phyloP scores from a whole-genome alignment of 805 yeast genomes.

The Hanseniaspora valbyensis region DNA sequence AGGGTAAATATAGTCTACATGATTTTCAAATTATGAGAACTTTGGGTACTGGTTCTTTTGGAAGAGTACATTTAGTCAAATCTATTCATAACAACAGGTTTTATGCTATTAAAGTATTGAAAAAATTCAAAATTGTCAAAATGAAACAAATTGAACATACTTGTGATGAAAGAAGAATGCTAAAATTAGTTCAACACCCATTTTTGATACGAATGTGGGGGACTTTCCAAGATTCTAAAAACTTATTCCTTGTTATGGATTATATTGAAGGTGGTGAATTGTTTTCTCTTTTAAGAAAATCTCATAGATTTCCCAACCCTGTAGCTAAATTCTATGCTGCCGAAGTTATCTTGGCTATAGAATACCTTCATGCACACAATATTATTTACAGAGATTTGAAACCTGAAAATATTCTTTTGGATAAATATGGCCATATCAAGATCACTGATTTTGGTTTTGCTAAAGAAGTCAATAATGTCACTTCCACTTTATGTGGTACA shows the following conservation, averaged over 20 bases:
- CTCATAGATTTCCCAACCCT: constrained; percentile 87
- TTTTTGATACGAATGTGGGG: constrained; percentile 94
- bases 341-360: constrained; percentile 74
- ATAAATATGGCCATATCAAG: constrained; percentile 81
- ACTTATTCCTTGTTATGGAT: constrained; percentile 91
- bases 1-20: constrained; percentile 64
- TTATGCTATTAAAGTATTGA: constrained; percentile 85
- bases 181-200: constrained; percentile 78
- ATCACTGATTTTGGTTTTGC: constrained; percentile 93
- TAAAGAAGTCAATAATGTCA: constrained; percentile 80
- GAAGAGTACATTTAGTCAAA: constrained; percentile 81
- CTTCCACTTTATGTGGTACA: constrained; percentile 90
- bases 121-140: constrained; percentile 76
- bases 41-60: constrained; percentile 91
- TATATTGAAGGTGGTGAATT: constrained; percentile 94
- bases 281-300: constrained; percentile 71
- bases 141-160: constrained; percentile 95
- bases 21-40: constrained; percentile 83
- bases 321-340: constrained; percentile 96
- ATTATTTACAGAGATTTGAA: constrained; percentile 85
- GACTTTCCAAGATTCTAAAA: constrained; percentile 77
- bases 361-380: constrained; percentile 73
- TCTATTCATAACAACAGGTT: constrained; percentile 82
- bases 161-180: constrained; percentile 84
- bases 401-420: constrained; percentile 83